Base-by-base conservation (phyloP, 139 green algal species). In the Yamagishiella unicocca region DNA sequence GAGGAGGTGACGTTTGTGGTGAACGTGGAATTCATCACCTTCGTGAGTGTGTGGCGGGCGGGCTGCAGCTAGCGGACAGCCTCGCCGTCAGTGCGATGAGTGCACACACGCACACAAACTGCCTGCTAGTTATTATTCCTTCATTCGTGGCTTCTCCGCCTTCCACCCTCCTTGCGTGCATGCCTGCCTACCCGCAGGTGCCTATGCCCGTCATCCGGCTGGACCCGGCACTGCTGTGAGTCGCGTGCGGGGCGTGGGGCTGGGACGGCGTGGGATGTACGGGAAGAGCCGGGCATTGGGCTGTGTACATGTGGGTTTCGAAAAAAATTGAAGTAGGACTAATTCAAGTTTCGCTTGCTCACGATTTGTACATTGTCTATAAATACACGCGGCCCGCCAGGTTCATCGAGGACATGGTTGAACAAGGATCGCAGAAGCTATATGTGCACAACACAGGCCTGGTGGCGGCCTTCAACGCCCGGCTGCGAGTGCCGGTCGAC, bases 171-270 rank as follows among this genome's bases (percentile, higher is more conserved):
- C 12, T 58, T 67, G 58, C 58, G 9, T 67, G 58, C 14, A 67
- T 27, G 58, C 58, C 6, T 31, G 17, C 19, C n/a, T 67, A 14
- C 24, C 19, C 58, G 58, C 67, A 76, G 67, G 67, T 83, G 53
- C 76, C 76, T 21, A 83, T 83, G 76, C 76, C 76, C 0, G 76
- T 83, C 3, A 54, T 83, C 19, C 76, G 76, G 7, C 6, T 83
- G 29, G 54, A 72, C 24, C 76, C 76, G 8, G 35, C 76, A 0
- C 54, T 40, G 21, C 35, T 83, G 76, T 53, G 24, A 46, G 53
- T 79, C n/a, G n/a, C n/a, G n/a, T n/a, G n/a, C n/a, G n/a, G n/a
- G n/a, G n/a, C n/a, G n/a, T n/a, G n/a, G n/a, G n/a, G n/a, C n/a
- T n/a, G n/a, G n/a, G n/a, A n/a, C n/a, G n/a, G n/a, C n/a, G n/a